phyloP scores from a whole-genome alignment of 345 rosid genomes.

The Orychophragmus violaceus region DNA sequence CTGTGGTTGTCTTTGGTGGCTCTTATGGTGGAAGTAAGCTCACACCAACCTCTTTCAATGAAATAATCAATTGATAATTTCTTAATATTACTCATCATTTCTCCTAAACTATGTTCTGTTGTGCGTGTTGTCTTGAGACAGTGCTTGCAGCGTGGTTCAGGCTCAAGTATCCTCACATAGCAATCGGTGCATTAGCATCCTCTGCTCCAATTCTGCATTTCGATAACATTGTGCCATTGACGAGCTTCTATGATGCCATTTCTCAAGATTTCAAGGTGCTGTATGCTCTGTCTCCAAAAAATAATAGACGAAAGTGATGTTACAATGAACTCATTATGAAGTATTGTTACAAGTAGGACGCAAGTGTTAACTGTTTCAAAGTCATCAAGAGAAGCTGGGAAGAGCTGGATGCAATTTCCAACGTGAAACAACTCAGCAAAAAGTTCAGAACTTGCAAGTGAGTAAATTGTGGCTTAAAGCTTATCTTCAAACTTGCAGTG shows the following conservation, averaged over 20 bases:
- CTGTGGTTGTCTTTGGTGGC: slow-evolving; percentile 81
- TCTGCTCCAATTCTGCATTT: slow-evolving; percentile 76
- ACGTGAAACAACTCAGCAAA: slow-evolving; percentile 48
- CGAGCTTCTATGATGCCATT: slow-evolving; percentile 72
- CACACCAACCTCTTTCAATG: not conserved
- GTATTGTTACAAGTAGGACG: slow-evolving; percentile 36
- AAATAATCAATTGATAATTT: not conserved
- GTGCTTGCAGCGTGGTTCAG: slow-evolving; percentile 93
- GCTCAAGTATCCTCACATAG: slow-evolving; percentile 71
- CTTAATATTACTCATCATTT: not conserved
- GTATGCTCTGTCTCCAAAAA: not conserved
- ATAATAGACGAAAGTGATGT: not conserved
- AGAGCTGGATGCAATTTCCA: slow-evolving; percentile 49
- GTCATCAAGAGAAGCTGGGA: slow-evolving; percentile 73
- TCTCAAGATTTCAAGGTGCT: slow-evolving; percentile 64
- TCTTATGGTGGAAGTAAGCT: slow-evolving; percentile 84
- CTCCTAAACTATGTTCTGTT: slow-evolving; percentile 6
- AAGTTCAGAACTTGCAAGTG: slow-evolving; percentile 62
- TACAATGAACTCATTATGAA: not conserved
- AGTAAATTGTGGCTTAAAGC: slow-evolving; percentile 35
- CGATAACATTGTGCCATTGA: slow-evolving; percentile 56
- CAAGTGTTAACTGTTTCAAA: slow-evolving; percentile 58
- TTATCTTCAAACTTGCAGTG: not conserved
- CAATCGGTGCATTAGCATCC: slow-evolving; percentile 78
- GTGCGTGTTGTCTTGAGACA: slow-evolving; percentile 25